Evolutionary conservation across 257 asterid species (phyloP).

Genomic region (Ilex asprella): DNA sequence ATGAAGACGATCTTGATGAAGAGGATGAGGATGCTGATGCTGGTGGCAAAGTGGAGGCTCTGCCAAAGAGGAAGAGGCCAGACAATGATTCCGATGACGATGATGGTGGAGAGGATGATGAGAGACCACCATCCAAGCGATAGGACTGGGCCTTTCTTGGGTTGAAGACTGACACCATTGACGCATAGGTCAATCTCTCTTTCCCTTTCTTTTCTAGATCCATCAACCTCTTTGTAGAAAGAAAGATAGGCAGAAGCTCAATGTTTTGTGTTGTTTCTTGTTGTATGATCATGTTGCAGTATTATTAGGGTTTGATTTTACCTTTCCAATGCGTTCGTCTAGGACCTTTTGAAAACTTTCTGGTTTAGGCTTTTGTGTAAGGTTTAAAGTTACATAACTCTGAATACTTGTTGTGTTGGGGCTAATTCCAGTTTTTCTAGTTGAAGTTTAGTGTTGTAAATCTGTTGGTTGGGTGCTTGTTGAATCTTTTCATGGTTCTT

Average conservation of each 20-base stretch:
- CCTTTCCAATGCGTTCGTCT: constrained; percentile 3
- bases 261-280: constrained; percentile 8
- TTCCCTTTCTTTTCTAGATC: background rate
- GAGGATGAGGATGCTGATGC: constrained; percentile 35
- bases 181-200: constrained; percentile 7
- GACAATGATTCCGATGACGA: constrained; percentile 55
- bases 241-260: background rate
- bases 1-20: constrained; percentile 18
- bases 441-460: no score
- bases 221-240: constrained; percentile 14
- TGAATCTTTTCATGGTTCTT: no score
- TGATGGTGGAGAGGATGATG: constrained; percentile 68
- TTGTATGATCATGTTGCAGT: constrained; percentile 28
- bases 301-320: constrained; percentile 24
- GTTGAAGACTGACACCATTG: constrained; percentile 4
- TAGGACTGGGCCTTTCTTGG: constrained; percentile 18
- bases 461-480: no score
- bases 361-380: no score
- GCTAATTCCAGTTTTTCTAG: no score
- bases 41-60: constrained; percentile 49
- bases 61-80: constrained; percentile 68
- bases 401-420: no score
- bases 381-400: no score
- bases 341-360: background rate
- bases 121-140: constrained; percentile 66